Conservation (phyloP, 371 early-diverging fungal species). For the Mucor circinelloides region DNA sequence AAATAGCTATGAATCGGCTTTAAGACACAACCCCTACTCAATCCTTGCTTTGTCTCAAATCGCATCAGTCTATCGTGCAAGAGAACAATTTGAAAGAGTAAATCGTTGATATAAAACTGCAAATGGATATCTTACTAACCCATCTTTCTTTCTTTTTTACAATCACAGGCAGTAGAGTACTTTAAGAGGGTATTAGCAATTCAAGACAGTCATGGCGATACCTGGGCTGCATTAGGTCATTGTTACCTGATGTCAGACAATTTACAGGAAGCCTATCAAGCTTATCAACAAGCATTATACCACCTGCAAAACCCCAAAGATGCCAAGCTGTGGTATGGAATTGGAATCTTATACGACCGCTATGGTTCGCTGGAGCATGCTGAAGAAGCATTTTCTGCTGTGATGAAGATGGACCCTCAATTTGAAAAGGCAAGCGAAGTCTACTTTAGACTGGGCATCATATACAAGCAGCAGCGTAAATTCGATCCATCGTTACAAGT, state of each 20-base stretch:
- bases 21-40: constrained; percentile 89
- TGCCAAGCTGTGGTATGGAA: constrained; percentile 96
- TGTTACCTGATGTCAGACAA: constrained; percentile 94
- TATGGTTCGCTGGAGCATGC: constrained; percentile 93
- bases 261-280: constrained; percentile 83
- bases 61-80: constrained; percentile 68
- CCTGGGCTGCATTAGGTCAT: constrained; percentile 92
- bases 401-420: constrained; percentile 78
- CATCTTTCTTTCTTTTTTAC: neutral
- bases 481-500: constrained; percentile 80
- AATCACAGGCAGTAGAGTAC: neutral
- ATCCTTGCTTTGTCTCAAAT: constrained; percentile 72
- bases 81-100: constrained; percentile 65
- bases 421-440: constrained; percentile 95
- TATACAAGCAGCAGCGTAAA: constrained; percentile 92
- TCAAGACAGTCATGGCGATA: constrained; percentile 82
- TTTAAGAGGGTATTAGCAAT: constrained; percentile 71
- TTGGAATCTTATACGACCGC: constrained; percentile 95
- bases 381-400: constrained; percentile 92
- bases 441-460: constrained; percentile 93
- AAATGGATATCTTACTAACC: neutral
- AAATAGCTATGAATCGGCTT: constrained; percentile 81
- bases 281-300: constrained; percentile 34
- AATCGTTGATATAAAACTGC: neutral
- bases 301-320: constrained; percentile 89